Evolutionary conservation across 371 early-diverging fungal species (phyloP).

Genomic region (Mortierella sp.): DNA sequence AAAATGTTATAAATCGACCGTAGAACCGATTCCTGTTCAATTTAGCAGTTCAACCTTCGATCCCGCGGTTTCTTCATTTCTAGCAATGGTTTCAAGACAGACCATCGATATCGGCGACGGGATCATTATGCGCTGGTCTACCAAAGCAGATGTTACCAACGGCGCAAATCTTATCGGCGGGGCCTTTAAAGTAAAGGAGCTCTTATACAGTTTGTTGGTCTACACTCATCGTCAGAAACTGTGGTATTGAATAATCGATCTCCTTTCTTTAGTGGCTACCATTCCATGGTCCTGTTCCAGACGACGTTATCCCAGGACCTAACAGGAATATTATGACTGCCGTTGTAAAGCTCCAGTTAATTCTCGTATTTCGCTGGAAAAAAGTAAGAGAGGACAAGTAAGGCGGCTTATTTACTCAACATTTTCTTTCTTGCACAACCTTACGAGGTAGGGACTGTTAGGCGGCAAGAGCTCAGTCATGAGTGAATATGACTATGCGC

Average conservation of each 20-base stretch:
- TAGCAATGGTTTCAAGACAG: too few relatives aligned
- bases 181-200: conserved; percentile 20
- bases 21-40: too few relatives aligned
- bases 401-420: too few relatives aligned
- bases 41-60: too few relatives aligned
- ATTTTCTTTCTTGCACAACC: too few relatives aligned
- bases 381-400: too few relatives aligned
- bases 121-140: conserved; percentile 52
- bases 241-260: not conserved
- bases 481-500: conserved; percentile 30
- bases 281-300: not conserved
- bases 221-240: not conserved
- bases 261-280: not conserved
- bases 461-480: conserved; percentile 22
- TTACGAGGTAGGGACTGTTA: conserved; percentile 32
- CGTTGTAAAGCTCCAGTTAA: not conserved
- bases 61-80: too few relatives aligned
- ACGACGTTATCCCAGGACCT: conserved; percentile 3
- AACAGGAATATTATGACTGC: not conserved
- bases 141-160: conserved; percentile 32
- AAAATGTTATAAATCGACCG: too few relatives aligned
- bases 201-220: not conserved
- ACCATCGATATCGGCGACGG: conserved; percentile 39
- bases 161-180: conserved; percentile 17
- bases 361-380: too few relatives aligned